Evolutionary conservation across 1,139 yeast species (phyloP).

Genomic region (Hanseniaspora uvarum): DNA sequence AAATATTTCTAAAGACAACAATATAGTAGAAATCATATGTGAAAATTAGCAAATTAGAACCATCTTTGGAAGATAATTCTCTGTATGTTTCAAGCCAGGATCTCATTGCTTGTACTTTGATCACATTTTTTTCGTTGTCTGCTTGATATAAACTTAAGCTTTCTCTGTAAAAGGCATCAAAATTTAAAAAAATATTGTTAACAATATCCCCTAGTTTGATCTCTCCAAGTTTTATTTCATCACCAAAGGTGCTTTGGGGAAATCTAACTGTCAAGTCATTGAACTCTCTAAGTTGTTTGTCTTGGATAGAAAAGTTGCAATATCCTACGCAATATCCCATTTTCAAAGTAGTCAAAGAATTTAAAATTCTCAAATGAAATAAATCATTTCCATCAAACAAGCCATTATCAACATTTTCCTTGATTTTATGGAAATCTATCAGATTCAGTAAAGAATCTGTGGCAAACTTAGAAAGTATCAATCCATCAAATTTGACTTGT

Average conservation of each 20-base stretch:
- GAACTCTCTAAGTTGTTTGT: conserved; percentile 28
- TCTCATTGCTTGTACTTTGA: conserved; percentile 30
- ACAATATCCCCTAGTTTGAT: conserved; percentile 35
- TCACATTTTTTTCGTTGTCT: conserved; percentile 2
- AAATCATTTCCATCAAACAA: conserved; percentile 34
- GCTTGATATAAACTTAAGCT: conserved; percentile 17
- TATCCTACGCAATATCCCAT: conserved; percentile 40
- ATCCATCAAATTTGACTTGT: conserved; percentile 40
- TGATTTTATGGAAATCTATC: conserved; percentile 36
- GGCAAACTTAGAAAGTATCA: conserved; percentile 42
- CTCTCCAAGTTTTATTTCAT: conserved; percentile 41
- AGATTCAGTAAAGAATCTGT: conserved; percentile 39
- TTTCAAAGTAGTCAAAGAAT: conserved; percentile 41
- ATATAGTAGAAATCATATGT: conserved; percentile 39
- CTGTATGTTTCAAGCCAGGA: conserved; percentile 39
- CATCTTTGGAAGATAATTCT: conserved; percentile 37
- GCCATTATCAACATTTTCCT: conserved; percentile 31
- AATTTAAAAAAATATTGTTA: conserved; percentile 27
- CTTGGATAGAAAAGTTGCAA: conserved; percentile 31
- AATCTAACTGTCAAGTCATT: conserved; percentile 36
- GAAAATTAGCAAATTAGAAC: conserved; percentile 37
- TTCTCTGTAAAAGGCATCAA: conserved; percentile 24
- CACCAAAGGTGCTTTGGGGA: conserved; percentile 41
- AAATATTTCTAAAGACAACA: conserved; percentile 35
- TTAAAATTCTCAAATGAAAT: conserved; percentile 43